A percentile compares a stretch with the other conserved stretches of the same genome.
Conservation (phyloP, 1,139 yeast species). For the Pichia sp. region DNA sequence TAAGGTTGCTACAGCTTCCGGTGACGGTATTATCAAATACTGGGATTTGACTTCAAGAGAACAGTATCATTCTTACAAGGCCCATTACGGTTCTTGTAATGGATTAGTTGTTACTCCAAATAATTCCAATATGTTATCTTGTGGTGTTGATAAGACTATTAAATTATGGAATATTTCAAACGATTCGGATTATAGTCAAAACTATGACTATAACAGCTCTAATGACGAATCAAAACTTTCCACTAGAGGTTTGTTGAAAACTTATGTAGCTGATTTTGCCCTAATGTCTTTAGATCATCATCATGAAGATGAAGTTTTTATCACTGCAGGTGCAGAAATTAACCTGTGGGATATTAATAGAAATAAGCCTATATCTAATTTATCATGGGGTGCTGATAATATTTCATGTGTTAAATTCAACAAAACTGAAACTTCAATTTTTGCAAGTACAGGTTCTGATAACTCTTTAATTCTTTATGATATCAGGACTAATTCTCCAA, state of each 20-base stretch:
- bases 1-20: conserved; percentile 84
- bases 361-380: conserved; percentile 63
- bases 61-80: conserved; percentile 71
- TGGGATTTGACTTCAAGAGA: conserved; percentile 80
- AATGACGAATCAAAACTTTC: conserved; percentile 21
- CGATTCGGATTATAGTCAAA: conserved; percentile 27
- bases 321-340: conserved; percentile 86
- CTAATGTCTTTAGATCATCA: conserved; percentile 87
- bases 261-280: conserved; percentile 78
- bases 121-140: conserved; percentile 54
- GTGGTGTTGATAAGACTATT: conserved; percentile 87
- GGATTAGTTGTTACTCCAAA: conserved; percentile 78
- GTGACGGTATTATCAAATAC: conserved; percentile 89
- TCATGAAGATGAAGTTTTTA: conserved; percentile 61
- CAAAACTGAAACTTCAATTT: conserved; percentile 78
- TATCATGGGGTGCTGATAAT: conserved; percentile 97
- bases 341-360: conserved; percentile 87
- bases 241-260: conserved; percentile 50
- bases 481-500: conserved; percentile 84
- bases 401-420: conserved; percentile 77
- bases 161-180: conserved; percentile 69
- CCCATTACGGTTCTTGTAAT: conserved; percentile 85
- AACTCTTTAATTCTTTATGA: conserved; percentile 88
- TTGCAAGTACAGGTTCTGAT: conserved; percentile 91
- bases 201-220: conserved; percentile 24